Conservation (phyloP, 768 basidiomycete species). For the Hortiboletus campestris region DNA sequence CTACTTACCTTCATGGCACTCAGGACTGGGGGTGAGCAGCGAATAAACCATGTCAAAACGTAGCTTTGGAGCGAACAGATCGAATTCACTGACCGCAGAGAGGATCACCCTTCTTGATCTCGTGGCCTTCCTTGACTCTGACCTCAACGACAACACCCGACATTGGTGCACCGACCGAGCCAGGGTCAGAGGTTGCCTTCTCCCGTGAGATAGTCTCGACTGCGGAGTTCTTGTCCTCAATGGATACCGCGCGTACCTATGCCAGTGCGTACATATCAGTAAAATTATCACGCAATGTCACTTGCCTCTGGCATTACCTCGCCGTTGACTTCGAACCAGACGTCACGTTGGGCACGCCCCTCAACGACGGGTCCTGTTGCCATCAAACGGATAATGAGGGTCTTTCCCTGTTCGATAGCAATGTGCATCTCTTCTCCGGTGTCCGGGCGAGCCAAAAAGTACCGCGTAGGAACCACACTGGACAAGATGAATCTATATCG, state of each 20-base stretch:
- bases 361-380: constrained; percentile 93
- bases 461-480: constrained; percentile 93
- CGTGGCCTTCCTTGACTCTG: constrained; percentile 94
- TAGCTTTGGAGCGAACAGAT: constrained; percentile 19
- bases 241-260: constrained; percentile 89
- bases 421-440: constrained; percentile 97
- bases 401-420: constrained; percentile 95
- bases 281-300: constrained; percentile 11
- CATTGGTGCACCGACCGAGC: constrained; percentile 97
- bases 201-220: constrained; percentile 94
- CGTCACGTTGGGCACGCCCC: constrained; percentile 89
- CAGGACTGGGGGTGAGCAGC: constrained; percentile 53
- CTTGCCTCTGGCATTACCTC: constrained; percentile 52
- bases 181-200: constrained; percentile 90
- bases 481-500: constrained; percentile 15
- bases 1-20: constrained; percentile 91
- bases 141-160: constrained; percentile 98
- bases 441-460: constrained; percentile 91
- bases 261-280: constrained; percentile 15
- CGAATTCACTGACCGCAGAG: constrained; percentile 66
- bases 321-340: constrained; percentile 98
- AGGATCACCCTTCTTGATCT: constrained; percentile 98
- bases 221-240: constrained; percentile 96
- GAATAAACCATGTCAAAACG: constrained; percentile 11
- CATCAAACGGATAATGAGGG: constrained; percentile 92